Percentiles rank a stretch among this genome's conserved stretches.
These are phyloP conservation scores for Colletotrichum lupini DNA, from an alignment of 2,329 filamentous ascomycete genomes.

Conservation along the genomic window DNA sequence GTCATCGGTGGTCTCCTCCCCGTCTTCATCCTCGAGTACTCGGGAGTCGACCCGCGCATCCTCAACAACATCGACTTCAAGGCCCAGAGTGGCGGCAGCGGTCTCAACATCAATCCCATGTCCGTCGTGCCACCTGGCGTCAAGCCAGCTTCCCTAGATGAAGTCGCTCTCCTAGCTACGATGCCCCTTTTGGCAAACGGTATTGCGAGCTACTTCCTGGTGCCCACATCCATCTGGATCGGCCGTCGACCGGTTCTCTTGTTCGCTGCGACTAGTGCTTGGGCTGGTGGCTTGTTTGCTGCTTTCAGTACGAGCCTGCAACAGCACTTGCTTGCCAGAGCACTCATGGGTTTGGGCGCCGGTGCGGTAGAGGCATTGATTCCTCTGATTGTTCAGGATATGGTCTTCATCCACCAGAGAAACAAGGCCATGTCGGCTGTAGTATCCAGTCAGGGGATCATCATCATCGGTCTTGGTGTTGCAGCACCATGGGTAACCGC, in stretches of 20 bases:
- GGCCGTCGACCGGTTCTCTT: slow-evolving; percentile 49
- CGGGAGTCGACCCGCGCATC: slow-evolving; percentile 43
- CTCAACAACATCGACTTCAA: slow-evolving; percentile 40
- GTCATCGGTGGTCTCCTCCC: slow-evolving; percentile 45
- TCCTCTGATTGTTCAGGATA: slow-evolving; percentile 50
- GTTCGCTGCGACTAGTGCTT: slow-evolving; percentile 44
- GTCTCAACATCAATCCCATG: slow-evolving; percentile 40
- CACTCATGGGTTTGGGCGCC: slow-evolving; percentile 47
- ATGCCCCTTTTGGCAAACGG: slow-evolving; percentile 48
- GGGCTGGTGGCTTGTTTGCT: slow-evolving; percentile 49
- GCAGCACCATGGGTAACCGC: slow-evolving; percentile 44
- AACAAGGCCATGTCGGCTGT: slow-evolving; percentile 46
- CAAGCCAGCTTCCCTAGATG: slow-evolving; percentile 43
- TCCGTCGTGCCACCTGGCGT: slow-evolving; percentile 35
- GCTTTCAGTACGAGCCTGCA: slow-evolving; percentile 44
- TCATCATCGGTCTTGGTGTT: slow-evolving; percentile 43
- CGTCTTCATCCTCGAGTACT: slow-evolving; percentile 48
- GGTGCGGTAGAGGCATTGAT: slow-evolving; percentile 49
- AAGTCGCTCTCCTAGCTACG: slow-evolving; percentile 45
- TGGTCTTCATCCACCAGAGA: slow-evolving; percentile 51
- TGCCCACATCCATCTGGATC: slow-evolving; percentile 48
- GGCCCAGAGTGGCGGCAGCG: slow-evolving; percentile 36
- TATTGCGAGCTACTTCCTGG: slow-evolving; percentile 46
- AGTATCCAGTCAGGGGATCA: slow-evolving; percentile 43
- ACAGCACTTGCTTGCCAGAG: slow-evolving; percentile 45